A percentile compares a stretch with the other conserved stretches of the same genome.
phyloP scores from a whole-genome alignment of 768 basidiomycete genomes.

The Sporobolomyces pararoseus region DNA sequence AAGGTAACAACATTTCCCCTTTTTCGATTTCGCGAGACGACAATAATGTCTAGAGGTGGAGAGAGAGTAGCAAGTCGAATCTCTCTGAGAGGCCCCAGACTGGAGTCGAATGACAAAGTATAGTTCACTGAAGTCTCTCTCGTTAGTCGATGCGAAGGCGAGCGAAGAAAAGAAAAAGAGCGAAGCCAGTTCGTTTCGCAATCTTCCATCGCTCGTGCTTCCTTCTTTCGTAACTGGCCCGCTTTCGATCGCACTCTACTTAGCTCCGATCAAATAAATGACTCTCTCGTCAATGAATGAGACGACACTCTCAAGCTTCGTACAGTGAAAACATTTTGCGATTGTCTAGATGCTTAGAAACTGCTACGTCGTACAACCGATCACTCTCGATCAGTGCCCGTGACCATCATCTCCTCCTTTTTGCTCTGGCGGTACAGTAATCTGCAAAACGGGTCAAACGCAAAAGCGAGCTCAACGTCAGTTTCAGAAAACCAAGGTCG shows the following conservation, averaged over 20 bases:
- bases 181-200: not conserved
- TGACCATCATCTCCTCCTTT: conserved; percentile 38
- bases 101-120: not conserved
- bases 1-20: not conserved
- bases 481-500: not conserved
- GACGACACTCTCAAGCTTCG: not conserved
- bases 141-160: too few relatives aligned
- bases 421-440: conserved; percentile 41
- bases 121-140: too few relatives aligned
- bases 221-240: not conserved
- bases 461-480: not conserved
- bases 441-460: too few relatives aligned
- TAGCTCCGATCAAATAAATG: conserved; percentile 3
- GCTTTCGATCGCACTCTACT: conserved; percentile 8
- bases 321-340: conserved; percentile 2
- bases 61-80: too few relatives aligned
- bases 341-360: not conserved
- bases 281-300: not conserved
- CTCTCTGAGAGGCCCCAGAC: not conserved
- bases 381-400: conserved; percentile 30
- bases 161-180: not conserved
- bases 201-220: not conserved
- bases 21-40: too few relatives aligned
- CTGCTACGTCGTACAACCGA: too few relatives aligned
- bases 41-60: too few relatives aligned